Evolutionary conservation across 441 rosid species (phyloP).

Genomic region (Adansonia madagascariensis): DNA sequence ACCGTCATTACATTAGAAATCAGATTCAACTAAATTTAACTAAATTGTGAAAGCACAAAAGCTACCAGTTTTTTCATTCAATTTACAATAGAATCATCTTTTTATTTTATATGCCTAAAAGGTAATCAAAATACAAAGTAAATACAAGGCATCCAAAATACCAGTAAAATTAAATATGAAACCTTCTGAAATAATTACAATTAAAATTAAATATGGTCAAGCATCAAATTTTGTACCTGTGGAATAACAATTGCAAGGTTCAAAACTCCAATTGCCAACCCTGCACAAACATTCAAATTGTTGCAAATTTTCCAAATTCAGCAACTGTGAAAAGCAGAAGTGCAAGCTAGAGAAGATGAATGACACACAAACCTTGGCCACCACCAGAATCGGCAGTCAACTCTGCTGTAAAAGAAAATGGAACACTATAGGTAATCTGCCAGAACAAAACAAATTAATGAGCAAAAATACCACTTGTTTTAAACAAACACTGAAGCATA

Average conservation of each 20-base stretch:
- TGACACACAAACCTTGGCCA: conserved; percentile 72
- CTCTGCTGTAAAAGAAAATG: conserved; percentile 90
- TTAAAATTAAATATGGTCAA: conserved; percentile 7
- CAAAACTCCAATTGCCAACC: conserved; percentile 93
- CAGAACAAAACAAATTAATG: conserved; percentile 28
- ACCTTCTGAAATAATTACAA: neutral
- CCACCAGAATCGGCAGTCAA: conserved; percentile 95
- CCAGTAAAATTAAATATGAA: neutral
- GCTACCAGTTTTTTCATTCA: neutral
- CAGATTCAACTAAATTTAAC: conserved; percentile 14
- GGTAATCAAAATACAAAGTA: neutral
- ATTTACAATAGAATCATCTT: neutral
- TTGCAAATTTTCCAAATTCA: conserved; percentile 9
- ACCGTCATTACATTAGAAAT: conserved; percentile 36
- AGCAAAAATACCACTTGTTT: neutral
- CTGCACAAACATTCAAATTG: conserved; percentile 43
- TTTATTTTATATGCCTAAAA: neutral
- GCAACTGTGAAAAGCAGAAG: conserved; percentile 23
- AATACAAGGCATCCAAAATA: neutral
- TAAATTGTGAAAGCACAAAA: neutral
- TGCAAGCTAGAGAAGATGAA: conserved; percentile 22
- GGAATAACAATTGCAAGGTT: conserved; percentile 94
- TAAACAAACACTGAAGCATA: conserved; percentile 5
- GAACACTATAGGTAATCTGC: conserved; percentile 94
- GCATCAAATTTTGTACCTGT: conserved; percentile 49